Base-by-base conservation (phyloP, 2,329 filamentous ascomycete species). In the Aspergillus japonicus region DNA sequence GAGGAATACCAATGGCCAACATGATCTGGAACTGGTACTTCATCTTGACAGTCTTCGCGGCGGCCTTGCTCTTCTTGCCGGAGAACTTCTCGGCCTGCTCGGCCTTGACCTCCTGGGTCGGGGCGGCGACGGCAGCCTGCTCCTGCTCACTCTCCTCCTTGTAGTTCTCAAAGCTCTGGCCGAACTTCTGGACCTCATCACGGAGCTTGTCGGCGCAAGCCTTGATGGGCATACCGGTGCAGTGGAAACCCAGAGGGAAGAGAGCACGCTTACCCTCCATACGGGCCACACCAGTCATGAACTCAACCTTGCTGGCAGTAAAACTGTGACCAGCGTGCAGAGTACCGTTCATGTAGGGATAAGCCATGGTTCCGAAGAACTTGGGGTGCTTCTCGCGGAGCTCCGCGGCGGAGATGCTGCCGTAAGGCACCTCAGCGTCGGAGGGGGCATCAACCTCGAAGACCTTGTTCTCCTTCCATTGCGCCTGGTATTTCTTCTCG, bases 1-100 rank as follows among this genome's bases (percentile, higher is more conserved):
- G 80, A 0, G 92, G 90, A 50, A 98, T 92, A 39, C 94, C 95
- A 64, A 96, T 86, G 5, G 94, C 89, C 71, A 93, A 81, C 92
- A 96, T 96, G 69, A 96, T 96, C 80, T 94, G 90, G 78, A 93
- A 96, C 74, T 96, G 92, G 77, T 98, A 98, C 80, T 97, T 97
- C 78, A 92, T 87, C 80, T 96, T 95, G 70, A 93, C 88, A 0
- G 90, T 88, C 82, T 98, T 98, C 33, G 91, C 89, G 10, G 88
- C 88, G 47, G 91, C 91, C 81, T 99, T 98, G 78, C 90, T 89
- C 83, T 96, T 96, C 78, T 92, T 96, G 56, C 90, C 90, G 48
- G 86, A 87, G 79, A 98, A 98, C 78, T 98, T 98, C 68, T 90
- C 92, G 56, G 92, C 80, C 73, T 99, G 80, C 72, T 99, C 93